Percentiles rank a stretch among this genome's conserved stretches.
Evolutionary conservation across 2,329 filamentous ascomycete species (phyloP).

Genomic region (Nigrospora osmanthi): DNA sequence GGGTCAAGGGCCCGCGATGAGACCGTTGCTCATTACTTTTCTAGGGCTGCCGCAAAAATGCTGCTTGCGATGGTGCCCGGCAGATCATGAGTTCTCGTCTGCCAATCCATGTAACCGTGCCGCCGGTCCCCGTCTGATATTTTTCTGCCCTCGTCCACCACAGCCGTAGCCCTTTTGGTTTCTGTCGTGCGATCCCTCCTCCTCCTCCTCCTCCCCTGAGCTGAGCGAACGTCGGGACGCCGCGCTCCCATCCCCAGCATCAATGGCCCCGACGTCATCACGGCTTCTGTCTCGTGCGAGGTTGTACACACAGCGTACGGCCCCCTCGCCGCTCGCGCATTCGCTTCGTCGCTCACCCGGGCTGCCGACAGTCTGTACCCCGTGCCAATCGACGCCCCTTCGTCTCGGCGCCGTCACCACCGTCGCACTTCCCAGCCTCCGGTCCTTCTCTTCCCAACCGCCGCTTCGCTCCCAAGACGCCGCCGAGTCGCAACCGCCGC

Average conservation of each 20-base stretch:
- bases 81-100: no score
- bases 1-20: not conserved
- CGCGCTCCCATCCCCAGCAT: not conserved
- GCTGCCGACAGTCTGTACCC: constrained; percentile 9
- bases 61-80: no score
- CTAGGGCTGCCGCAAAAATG: no score
- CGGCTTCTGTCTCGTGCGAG: constrained; percentile 4
- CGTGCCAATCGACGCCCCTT: constrained; percentile 7
- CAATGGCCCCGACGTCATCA: constrained; percentile 5
- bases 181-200: no score
- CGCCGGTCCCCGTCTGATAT: no score
- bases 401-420: constrained; percentile 4
- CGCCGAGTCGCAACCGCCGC: constrained; percentile 8
- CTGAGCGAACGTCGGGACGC: no score
- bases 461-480: constrained; percentile 11
- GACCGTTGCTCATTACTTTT: no score
- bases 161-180: no score
- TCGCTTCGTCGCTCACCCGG: not conserved
- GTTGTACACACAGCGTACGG: constrained; percentile 1
- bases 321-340: no score
- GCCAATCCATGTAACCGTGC: no score
- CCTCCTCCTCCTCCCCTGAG: no score
- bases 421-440: constrained; percentile 6
- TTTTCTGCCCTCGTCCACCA: no score
- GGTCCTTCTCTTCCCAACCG: constrained; percentile 15